Base-by-base conservation (phyloP, 495 filamentous ascomycete genomes). In the Trichoderma orchidacearum region DNA sequence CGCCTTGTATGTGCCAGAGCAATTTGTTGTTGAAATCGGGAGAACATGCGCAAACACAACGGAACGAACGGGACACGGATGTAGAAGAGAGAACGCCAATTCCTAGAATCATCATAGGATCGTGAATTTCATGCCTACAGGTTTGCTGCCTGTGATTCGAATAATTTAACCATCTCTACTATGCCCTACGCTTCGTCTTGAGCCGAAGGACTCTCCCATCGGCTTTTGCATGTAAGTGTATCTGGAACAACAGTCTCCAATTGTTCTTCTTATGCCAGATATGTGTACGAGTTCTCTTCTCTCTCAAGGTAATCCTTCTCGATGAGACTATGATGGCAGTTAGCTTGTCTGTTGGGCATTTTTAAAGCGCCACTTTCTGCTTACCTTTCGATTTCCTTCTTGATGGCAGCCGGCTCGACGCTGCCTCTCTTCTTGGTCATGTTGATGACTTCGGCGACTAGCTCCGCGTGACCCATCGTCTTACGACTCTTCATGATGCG, bases 231-330 rank as follows among this genome's bases (percentile, higher is more conserved):
- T 48, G 4, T 13, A 48, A 48, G 3, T 8, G 27, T 25, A 48
- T 12, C 8, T 28, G 21, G 1, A 9, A 9, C 17, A 11, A 23
- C 11, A 27, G 11, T 11, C 12, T 25, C 21, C 41, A 23, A 48
- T 23, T 27, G n/a, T 5, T 7, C 9, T 27, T 17, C 41, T 50
- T 80, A 97, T 56, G 92, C 89, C 57, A 96, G 72, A 62, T 97
- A 97, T 38, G 71, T 77, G 68, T 97, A 97, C 34, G 72, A 73
- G 34, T 82, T 83, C n/a, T 73, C 82, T 52, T 92, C 89, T 58
- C 90, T 77, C 66, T 96, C 93, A 71, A 97, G 83, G 61, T 95
- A 96, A 58, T 96, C 91, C 72, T 95, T 96, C 66, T 96, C 91
- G 63, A 96, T 95, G 61, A 96, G 72, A 62, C 88, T 91, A 38